These are phyloP conservation scores for Aspergillus funiculosus DNA, from an alignment of 495 filamentous ascomycete species.

Conservation along the genomic window DNA sequence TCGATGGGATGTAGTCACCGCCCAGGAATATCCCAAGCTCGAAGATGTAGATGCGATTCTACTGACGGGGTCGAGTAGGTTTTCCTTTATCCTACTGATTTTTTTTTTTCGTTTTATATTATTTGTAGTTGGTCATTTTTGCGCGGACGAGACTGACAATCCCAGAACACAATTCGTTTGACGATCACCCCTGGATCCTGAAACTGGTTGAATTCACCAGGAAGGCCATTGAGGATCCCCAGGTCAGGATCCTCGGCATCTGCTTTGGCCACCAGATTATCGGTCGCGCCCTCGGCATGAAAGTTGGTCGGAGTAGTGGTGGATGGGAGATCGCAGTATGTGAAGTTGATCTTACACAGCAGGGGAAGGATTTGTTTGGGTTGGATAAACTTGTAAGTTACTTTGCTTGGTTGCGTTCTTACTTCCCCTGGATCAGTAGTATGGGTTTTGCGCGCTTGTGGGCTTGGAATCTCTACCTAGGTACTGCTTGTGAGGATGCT, in stretches of 20 bases:
- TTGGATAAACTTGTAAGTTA: constrained; percentile 58
- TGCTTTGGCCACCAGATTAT: constrained; percentile 94
- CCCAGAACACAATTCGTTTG: constrained; percentile 55
- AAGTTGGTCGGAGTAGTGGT: constrained; percentile 56
- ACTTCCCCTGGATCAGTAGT: background rate
- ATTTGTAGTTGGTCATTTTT: background rate
- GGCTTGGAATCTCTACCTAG: background rate
- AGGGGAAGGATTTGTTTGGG: constrained; percentile 69
- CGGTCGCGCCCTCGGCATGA: constrained; percentile 63
- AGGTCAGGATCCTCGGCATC: constrained; percentile 67
- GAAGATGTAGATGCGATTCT: constrained; percentile 75
- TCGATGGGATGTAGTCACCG: constrained; percentile 61
- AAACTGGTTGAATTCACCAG: constrained; percentile 66
- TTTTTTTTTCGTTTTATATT: background rate
- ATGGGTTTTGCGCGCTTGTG: no score
- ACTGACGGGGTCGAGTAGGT: constrained; percentile 65
- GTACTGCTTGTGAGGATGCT: background rate
- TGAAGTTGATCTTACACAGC: constrained; percentile 60
- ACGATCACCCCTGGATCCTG: constrained; percentile 69
- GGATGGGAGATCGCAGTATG: constrained; percentile 83
- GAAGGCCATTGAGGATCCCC: constrained; percentile 48
- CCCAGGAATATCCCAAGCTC: constrained; percentile 56
- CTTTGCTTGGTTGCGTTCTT: constrained; percentile 5
- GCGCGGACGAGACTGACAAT: no score
- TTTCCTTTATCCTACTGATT: background rate